Base-by-base conservation (phyloP, 1,139 yeast genomes). In the Fermentozyma sake region DNA sequence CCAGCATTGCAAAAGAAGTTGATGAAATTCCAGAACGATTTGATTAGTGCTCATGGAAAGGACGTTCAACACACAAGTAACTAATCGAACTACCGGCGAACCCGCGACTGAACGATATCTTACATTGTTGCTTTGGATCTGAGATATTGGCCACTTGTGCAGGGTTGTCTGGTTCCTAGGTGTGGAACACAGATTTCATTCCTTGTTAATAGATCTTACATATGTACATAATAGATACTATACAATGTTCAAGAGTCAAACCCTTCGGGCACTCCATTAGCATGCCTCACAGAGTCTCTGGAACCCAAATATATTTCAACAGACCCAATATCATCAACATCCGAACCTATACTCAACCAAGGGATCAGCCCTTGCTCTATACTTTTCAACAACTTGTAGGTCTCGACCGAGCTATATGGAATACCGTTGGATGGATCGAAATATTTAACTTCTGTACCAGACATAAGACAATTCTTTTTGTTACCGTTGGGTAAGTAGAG, bases 181-280 rank as follows among this genome's bases (percentile, higher is more conserved):
- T n/a, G n/a, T n/a, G n/a, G n/a, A n/a, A n/a, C n/a, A n/a, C n/a
- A n/a, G n/a, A n/a, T n/a, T n/a, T n/a, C n/a, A n/a, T n/a, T n/a
- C n/a, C n/a, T n/a, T n/a, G n/a, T n/a, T n/a, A n/a, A n/a, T n/a
- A n/a, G n/a, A n/a, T 14, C 17, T 22, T 14, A 14, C 10, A 16
- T 22, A 22, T 19, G 16, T 22, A 11, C 12, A 16, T 16, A 16
- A 22, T 15, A 16, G 19, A 22, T 22, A 22, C 19, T 12, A 16
- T 16, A 22, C 12, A 12, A 5, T 6, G 10, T 8, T 18, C 13
- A 25, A 11, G 13, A 11, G 27, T 52, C 70, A 55, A 86, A 86
- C 3, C 94, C 94, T 29, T 79, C 81, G 0, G 97, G 97, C 4
- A 87, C 96, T 4, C 95, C 96, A 36, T 72, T 71, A 0, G 96